Base-by-base conservation (phyloP, 805 yeast species). In the Monosporozyma aquatica region DNA sequence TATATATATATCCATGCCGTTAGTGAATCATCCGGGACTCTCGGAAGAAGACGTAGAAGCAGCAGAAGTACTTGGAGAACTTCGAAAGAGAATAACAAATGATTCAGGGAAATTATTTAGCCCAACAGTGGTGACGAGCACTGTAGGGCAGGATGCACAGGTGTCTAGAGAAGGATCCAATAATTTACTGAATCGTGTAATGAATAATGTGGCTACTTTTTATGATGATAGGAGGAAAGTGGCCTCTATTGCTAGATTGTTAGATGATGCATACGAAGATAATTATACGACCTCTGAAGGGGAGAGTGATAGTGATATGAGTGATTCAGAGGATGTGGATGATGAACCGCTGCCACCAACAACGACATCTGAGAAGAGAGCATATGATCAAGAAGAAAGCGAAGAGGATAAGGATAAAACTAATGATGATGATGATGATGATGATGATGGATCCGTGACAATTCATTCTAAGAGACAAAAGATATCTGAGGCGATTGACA, bases 141-240 rank as follows among this genome's bases (percentile, higher is more conserved):
- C 21, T 7, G 28, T 11, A 9, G 41, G 15, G 15, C 20, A 33
- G 5, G 40, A 21, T n/a, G 40, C 24, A 1, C 29, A 25, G 3
- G 33, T 17, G 6, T 20, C 38, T 23, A 20, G 23, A 17, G 43
- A 40, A 27, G 34, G 24, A 21, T 28, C 49, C 1, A 26, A 33
- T 14, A 46, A 46, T n/a, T 22, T 49, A 15, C 18, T 42, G 25
- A 54, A 51, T 40, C 48, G 51, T 27, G 57, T 51, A 34, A 75
- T 68, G 36, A 71, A 67, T 35, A 70, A 69, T 56, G 76, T 74
- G 18, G 75, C 70, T 46, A 70, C 66, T 43, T 66, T 71, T 54
- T 66, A 71, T 56, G 72, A 70, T 47, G 61, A 65, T 42, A 50
- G 44, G 69, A 49, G 72, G 68, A 59, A 58, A 67, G 52, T 72